Conservation (phyloP, 2,329 filamentous ascomycete species). For the Triangularia verruculosa region DNA sequence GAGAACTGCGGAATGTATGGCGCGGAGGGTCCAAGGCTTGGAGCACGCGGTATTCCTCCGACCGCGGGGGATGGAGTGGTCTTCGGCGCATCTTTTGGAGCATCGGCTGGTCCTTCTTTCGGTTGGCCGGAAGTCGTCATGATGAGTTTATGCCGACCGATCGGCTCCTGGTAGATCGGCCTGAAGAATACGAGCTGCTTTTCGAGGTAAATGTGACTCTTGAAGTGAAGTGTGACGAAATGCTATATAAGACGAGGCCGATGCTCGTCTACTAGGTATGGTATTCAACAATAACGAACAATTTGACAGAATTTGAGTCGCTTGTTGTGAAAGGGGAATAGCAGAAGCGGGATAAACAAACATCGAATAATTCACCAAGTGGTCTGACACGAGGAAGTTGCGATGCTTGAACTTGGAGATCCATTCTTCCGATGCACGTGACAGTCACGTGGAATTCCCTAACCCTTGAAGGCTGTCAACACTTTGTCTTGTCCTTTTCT, state of each 20-base stretch:
- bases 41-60: not conserved
- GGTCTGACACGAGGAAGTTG: not conserved
- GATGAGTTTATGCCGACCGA: not conserved
- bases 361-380: not conserved
- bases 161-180: not conserved
- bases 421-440: slow-evolving; percentile 5
- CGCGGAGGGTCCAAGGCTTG: slow-evolving; percentile 17
- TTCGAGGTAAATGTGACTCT: not conserved
- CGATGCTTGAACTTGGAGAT: not conserved
- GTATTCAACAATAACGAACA: not conserved
- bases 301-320: not conserved
- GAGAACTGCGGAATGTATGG: slow-evolving; percentile 32
- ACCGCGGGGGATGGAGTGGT: not conserved
- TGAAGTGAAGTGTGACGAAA: not conserved
- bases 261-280: not conserved
- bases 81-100: not conserved
- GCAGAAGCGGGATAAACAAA: not conserved
- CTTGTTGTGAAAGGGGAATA: not conserved
- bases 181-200: not conserved
- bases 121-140: not conserved
- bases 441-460: slow-evolving; percentile 13
- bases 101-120: not conserved
- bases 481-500: not conserved
- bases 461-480: slow-evolving; percentile 3
- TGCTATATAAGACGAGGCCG: not conserved